Evolutionary conservation across 2,329 filamentous ascomycete species (phyloP), one percentile per base, ranked within the genome.

Genomic region (Hymenoscyphus occultus): DNA sequence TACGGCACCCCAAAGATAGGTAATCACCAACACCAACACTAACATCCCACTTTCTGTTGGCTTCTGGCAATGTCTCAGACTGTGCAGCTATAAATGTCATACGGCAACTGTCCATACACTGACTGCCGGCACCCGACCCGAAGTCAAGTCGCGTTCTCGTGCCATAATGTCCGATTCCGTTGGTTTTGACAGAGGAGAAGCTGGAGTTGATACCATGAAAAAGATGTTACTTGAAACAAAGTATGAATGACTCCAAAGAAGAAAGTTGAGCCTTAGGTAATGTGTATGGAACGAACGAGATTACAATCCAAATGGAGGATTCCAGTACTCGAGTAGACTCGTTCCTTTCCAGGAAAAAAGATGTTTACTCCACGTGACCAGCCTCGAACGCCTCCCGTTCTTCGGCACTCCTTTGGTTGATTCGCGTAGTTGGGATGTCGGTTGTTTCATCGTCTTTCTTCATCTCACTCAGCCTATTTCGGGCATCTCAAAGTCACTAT

Each of bases 391-490:
- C 35, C 35, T 35, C 35, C 35, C 35, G 9, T 35, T 35, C n/a
- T 51, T 51, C 45, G 19, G 42, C 42, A 48, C 10, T 48, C 42
- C n/a, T 16, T 48, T 48, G n/a, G 42, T 48, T n/a, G 42, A 48
- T 48, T n/a, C 45, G 12, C 45, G 7, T 19, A 10, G 7, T 51
- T 51, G 45, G 45, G 45, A 9, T 12, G n/a, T 7, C 6, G 19
- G 45, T 51, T 28, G 45, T 51, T 51, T 51, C 45, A 51, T 13
- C 45, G 10, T 16, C 19, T 16, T 12, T 45, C 10, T 51, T 19
- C 45, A 51, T 51, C 45, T 51, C 45, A 51, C 19, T 51, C 45
- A 48, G 45, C 45, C 16, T n/a, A 48, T 48, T 48, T 48, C 45
- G n/a, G 5, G 22, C 45, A 48, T 48, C 45, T 48, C 45, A 51